phyloP scores from a whole-genome alignment of 495 filamentous ascomycete species.

The Acidomyces sp. region DNA sequence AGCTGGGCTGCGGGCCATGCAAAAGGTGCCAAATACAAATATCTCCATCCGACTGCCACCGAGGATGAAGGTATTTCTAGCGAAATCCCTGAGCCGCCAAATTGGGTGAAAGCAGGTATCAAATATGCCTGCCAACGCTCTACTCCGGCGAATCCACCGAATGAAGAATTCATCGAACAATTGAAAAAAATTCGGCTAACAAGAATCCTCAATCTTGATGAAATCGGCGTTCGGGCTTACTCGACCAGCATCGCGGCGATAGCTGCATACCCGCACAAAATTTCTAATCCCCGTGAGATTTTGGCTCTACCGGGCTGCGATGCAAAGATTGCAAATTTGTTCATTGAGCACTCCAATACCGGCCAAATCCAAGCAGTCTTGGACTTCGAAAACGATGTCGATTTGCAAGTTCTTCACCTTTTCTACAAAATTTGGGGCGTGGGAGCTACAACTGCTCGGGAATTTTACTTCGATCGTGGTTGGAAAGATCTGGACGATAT shows the following conservation, averaged over 20 bases:
- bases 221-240: constrained; percentile 77
- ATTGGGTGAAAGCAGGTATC: constrained; percentile 51
- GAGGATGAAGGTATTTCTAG: constrained; percentile 43
- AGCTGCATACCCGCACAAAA: constrained; percentile 62
- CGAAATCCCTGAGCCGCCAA: constrained; percentile 46
- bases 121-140: constrained; percentile 73
- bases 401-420: constrained; percentile 45
- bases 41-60: constrained; percentile 53
- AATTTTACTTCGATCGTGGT: constrained; percentile 66
- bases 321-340: constrained; percentile 64
- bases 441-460: constrained; percentile 64
- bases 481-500: constrained; percentile 76
- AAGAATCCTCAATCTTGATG: constrained; percentile 55
- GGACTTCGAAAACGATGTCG: constrained; percentile 49
- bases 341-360: constrained; percentile 56
- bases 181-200: constrained; percentile 62
- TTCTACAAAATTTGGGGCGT: constrained; percentile 88
- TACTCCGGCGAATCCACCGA: constrained; percentile 56
- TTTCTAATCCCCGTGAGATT: constrained; percentile 48
- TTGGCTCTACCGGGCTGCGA: constrained; percentile 66
- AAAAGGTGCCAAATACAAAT: constrained; percentile 28
- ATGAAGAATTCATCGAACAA: constrained; percentile 60
- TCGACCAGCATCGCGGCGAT: constrained; percentile 73
- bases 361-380: constrained; percentile 49
- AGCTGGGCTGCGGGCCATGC: constrained; percentile 14